Base-by-base conservation (phyloP, 768 basidiomycete species). In the Mycena vulgaris region DNA sequence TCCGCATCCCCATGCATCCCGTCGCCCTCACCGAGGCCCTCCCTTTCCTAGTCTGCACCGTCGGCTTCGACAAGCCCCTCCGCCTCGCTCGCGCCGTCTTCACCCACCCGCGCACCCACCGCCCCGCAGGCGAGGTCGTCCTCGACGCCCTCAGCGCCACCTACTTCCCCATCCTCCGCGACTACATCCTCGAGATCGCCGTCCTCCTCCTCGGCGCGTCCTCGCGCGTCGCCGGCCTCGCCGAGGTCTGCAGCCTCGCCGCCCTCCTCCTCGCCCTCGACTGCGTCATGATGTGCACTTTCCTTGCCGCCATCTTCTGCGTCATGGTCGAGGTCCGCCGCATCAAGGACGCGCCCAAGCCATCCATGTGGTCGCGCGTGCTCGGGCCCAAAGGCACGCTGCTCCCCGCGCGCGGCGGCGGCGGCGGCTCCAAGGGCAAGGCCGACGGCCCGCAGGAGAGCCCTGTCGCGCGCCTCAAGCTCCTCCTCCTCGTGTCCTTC, bases 51-150 rank as follows among this genome's bases (percentile, higher is more conserved):
- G 97, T 99, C 39, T 97, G 97, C 80, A 98, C 96, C 2, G 91
- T 99, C 68, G 97, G 97, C 9, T 99, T 99, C 80, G 98, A 99
- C 82, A 99, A 99, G 80, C 97, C 97, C 0, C 91, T 97, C 52
- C 89, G 95, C 9, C 90, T 99, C 28, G 97, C 89, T 91, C 88
- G 92, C 10, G 93, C 96, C 2, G 94, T 98, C 21, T 95, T 98
- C 82, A 87, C 89, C 30, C 58, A 66, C 68, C 69, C 75, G 45
- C 57, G 75, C 65, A 23, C 33, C 19, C 55, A 85, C 25, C 83
- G 84, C 51, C 47, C 75, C 37, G 37, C 76, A 30, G 91, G 92
- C 21, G 91, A 93, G 64, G 91, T 98, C 57, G 91, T 98, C 55
- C 89, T 95, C 13, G 93, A 95, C 73, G 93, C 94, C 0, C 88